Evolutionary conservation across 2,329 filamentous ascomycete genomes (phyloP).

Genomic region (Coniella vitis): DNA sequence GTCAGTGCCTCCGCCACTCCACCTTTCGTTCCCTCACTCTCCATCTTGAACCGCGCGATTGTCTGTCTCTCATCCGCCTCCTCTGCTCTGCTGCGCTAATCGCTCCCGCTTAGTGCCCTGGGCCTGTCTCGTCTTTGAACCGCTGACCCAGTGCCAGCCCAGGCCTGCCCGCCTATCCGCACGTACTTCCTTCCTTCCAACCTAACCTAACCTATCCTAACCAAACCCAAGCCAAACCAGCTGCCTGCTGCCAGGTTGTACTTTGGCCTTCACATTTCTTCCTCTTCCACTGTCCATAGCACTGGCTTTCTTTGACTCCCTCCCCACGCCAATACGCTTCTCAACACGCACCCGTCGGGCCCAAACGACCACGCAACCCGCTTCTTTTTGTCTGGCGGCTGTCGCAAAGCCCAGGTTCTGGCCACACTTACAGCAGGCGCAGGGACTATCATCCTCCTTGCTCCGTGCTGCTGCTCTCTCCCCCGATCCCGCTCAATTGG

Average conservation of each 20-base stretch:
- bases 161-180: no score
- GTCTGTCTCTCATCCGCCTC: not conserved
- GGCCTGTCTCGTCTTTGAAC: conserved; percentile 4
- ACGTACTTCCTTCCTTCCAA: not conserved
- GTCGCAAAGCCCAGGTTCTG: not conserved
- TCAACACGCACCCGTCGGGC: no score
- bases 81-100: not conserved
- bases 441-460: not conserved
- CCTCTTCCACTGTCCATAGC: not conserved
- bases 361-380: not conserved
- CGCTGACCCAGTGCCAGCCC: not conserved
- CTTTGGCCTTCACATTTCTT: not conserved
- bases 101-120: not conserved
- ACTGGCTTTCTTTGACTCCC: no score
- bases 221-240: not conserved
- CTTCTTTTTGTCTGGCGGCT: not conserved
- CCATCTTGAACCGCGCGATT: no score
- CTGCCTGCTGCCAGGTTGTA: no score
- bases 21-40: not conserved
- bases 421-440: not conserved
- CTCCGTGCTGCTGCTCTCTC: not conserved
- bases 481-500: conserved; percentile 2
- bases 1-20: not conserved
- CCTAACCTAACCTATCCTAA: not conserved
- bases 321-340: no score